Evolutionary conservation across 2,329 filamentous ascomycete species (phyloP), one percentile per base, ranked within the genome.

Genomic region (Neocatenulostroma microsporum): DNA sequence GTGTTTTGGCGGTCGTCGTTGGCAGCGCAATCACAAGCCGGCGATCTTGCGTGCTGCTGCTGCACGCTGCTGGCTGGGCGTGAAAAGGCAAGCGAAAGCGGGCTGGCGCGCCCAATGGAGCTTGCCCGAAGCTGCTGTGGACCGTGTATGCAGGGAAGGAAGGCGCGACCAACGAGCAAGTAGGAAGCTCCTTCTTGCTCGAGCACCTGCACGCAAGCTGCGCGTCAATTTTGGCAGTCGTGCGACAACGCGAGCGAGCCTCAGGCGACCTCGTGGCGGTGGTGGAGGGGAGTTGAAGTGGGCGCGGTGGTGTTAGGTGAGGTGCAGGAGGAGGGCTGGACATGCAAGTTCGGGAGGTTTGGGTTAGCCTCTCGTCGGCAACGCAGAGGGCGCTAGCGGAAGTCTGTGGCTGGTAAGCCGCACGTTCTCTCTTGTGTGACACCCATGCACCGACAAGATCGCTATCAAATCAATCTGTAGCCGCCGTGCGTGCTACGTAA

Each of bases 81-180:
- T 18, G 32, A 21, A 34, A n/a, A 12, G 17, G 21, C 23, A 27
- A 27, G 23, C 32, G 32, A 23, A 18, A 14, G 27, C 27, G 27
- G 27, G n/a, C 27, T 29, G 27, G 10, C 11, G 27, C 27, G 20
- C 23, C 32, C 18, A 33, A 33, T 33, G 8, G 19, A 33, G 30
- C 18, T 33, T 33, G 30, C 30, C 30, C 12, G n/a, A 20, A 26
- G 32, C 32, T 34, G 30, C 30, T 10, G 12, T 25, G 23, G 23
- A 25, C 8, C n/a, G 23, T 8, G 9, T 8, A 25, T 25, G 9
- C 23, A n/a, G 23, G 8, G 9, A 25, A 30, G 28, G 15, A 17
- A 30, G 12, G 28, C 15, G 13, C 7, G 28, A 30, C 19, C 15
- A 14, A 17, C 15, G 4, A 17, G 28, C 28, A 30, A 14, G 28